phyloP scores from a whole-genome alignment of 2,329 filamentous ascomycete genomes.

The Colletotrichum kahawae region DNA sequence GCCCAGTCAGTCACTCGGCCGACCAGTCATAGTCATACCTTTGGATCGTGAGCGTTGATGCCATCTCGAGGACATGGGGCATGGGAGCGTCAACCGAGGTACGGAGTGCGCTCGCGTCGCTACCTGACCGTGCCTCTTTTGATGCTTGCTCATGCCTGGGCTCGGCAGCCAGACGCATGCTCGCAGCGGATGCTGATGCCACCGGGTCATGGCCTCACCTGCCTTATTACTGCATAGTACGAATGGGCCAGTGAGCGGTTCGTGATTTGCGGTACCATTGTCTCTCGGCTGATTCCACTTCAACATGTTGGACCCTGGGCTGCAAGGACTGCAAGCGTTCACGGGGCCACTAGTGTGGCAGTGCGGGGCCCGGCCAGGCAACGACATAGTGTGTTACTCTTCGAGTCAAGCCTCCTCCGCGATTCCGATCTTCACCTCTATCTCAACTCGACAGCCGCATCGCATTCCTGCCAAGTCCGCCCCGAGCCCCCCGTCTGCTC shows the following conservation, averaged over 20 bases:
- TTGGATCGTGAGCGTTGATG: not conserved
- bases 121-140: not conserved
- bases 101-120: not conserved
- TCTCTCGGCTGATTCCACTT: constrained; percentile 20
- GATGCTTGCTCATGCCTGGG: not conserved
- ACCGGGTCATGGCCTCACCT: constrained; percentile 1
- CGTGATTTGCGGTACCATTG: constrained; percentile 12
- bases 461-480: constrained; percentile 17
- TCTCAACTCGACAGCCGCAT: constrained; percentile 16
- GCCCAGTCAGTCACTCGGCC: not conserved
- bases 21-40: not conserved
- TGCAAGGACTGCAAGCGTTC: constrained; percentile 15
- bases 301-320: constrained; percentile 14
- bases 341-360: constrained; percentile 21
- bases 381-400: constrained; percentile 5
- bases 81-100: not conserved
- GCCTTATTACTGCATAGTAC: not conserved
- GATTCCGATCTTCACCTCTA: constrained; percentile 22
- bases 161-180: not conserved
- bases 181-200: not conserved
- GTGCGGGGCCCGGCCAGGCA: constrained; percentile 19
- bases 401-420: constrained; percentile 22
- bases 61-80: not conserved
- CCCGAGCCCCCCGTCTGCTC: not conserved
- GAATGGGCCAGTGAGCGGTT: constrained; percentile 7